Conservation (phyloP, 1,284 basidiomycete species). For the Moniliophthora roreri region DNA sequence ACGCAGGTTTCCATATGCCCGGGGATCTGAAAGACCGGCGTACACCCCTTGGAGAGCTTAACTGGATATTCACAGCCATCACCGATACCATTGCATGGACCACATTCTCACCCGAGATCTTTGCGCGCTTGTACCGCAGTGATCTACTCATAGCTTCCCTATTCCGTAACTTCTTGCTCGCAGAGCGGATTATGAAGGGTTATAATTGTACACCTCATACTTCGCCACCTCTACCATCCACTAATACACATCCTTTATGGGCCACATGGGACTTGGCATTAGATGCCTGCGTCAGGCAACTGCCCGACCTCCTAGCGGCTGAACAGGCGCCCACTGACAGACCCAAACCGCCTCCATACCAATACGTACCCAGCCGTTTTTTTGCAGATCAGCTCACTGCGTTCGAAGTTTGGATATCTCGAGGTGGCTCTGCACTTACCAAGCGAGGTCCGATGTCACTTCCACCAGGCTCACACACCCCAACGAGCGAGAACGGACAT, state of each 20-base stretch:
- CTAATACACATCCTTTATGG: slow-evolving; percentile 96
- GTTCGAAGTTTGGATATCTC: slow-evolving; percentile 97
- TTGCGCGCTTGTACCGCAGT: slow-evolving; percentile 93
- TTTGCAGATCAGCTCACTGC: slow-evolving; percentile 97
- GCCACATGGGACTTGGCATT: slow-evolving; percentile 97
- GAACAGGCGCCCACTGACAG: slow-evolving; percentile 24
- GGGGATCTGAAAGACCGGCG: slow-evolving; percentile 96
- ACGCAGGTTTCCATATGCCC: slow-evolving; percentile 95
- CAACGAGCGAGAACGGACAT: slow-evolving; percentile 8
- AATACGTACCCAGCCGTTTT: slow-evolving; percentile 89
- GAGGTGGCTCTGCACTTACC: slow-evolving; percentile 82
- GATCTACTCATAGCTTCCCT: slow-evolving; percentile 95
- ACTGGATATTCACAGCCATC: slow-evolving; percentile 99
- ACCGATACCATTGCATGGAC: slow-evolving; percentile 99
- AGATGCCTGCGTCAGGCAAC: slow-evolving; percentile 91
- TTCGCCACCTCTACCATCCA: slow-evolving; percentile 87
- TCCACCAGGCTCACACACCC: slow-evolving; percentile 37
- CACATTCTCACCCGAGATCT: slow-evolving; percentile 90
- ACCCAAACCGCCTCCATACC: slow-evolving; percentile 43
- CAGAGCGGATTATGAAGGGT: slow-evolving; percentile 97
- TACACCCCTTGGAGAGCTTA: slow-evolving; percentile 95
- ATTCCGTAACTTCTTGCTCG: slow-evolving; percentile 95
- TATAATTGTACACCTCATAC: slow-evolving; percentile 98
- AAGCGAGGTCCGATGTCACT: slow-evolving; percentile 73
- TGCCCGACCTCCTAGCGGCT: slow-evolving; percentile 79